phyloP scores from a whole-genome alignment of 805 yeast species.

The Ogataea paraovalis region DNA sequence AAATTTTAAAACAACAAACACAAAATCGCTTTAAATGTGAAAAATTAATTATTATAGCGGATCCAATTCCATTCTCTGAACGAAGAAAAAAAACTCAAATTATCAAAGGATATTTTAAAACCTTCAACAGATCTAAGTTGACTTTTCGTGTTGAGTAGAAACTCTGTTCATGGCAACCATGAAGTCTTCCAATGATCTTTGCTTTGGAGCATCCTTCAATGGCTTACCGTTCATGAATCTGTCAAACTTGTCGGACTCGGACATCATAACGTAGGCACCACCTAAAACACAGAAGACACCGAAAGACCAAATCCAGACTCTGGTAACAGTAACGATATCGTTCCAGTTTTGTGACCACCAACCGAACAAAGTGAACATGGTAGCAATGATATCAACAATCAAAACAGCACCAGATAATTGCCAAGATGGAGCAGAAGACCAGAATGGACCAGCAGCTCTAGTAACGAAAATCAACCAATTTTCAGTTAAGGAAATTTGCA shows the following conservation, averaged over 20 bases:
- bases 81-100: neutral
- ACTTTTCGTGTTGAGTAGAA: conserved; percentile 84
- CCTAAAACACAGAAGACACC: conserved; percentile 96
- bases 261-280: conserved; percentile 94
- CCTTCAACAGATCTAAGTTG: conserved; percentile 40
- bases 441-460: conserved; percentile 97
- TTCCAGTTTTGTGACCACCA: conserved; percentile 99
- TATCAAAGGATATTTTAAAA: neutral
- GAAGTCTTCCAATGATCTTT: conserved; percentile 80
- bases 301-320: conserved; percentile 93
- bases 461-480: conserved; percentile 97
- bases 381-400: conserved; percentile 84
- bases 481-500: conserved; percentile 92
- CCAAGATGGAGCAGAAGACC: conserved; percentile 96
- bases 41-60: neutral
- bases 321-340: conserved; percentile 89
- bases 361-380: conserved; percentile 89
- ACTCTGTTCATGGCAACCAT: conserved; percentile 85
- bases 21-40: neutral
- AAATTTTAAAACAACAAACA: neutral
- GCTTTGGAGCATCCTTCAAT: conserved; percentile 49
- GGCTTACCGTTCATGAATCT: conserved; percentile 81
- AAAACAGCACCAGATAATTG: conserved; percentile 93
- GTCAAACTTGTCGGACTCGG: conserved; percentile 75
- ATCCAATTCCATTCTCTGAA: neutral